Percentiles rank a stretch among this genome's conserved stretches.
phyloP scores from a whole-genome alignment of 2,329 filamentous ascomycete species.

The Arthrobotrys megalospora region DNA sequence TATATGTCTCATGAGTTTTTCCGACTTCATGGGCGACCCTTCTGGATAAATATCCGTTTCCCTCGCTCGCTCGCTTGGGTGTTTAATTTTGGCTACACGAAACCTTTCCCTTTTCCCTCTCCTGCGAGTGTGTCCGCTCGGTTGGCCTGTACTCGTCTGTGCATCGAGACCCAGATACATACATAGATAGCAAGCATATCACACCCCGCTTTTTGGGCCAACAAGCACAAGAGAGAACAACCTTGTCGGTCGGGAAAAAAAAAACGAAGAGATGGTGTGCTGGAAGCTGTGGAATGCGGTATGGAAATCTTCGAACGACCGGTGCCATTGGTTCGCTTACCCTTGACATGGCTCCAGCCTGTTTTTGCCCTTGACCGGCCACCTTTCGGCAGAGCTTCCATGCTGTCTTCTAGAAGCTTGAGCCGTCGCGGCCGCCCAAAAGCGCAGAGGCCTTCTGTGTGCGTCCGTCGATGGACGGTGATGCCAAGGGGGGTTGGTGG shows the following conservation, averaged over 20 bases:
- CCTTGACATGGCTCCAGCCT: conserved; percentile 46
- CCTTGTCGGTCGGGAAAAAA: conserved; percentile 45
- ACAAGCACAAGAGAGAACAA: conserved; percentile 5
- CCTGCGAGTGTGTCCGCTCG: conserved; percentile 39
- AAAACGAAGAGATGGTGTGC: conserved; percentile 52
- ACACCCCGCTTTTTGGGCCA: conserved; percentile 50
- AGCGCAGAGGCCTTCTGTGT: conserved; percentile 6
- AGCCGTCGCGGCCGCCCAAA: conserved; percentile 21
- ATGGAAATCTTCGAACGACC: conserved; percentile 53
- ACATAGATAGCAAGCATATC: conserved; percentile 14
- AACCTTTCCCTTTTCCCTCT: conserved; percentile 22
- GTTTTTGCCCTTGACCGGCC: conserved; percentile 48
- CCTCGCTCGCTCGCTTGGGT: conserved; percentile 61
- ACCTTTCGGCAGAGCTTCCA: conserved; percentile 51
- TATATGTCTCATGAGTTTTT: conserved; percentile 44
- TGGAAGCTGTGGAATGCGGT: conserved; percentile 60
- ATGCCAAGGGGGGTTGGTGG: conserved; percentile 11
- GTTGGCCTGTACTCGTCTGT: conserved; percentile 47
- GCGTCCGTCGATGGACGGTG: conserved; percentile 2
- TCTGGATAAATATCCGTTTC: conserved; percentile 61
- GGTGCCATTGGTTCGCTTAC: conserved; percentile 60
- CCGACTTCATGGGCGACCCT: conserved; percentile 29
- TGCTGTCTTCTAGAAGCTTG: conserved; percentile 58
- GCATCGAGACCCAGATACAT: conserved; percentile 28
- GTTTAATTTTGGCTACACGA: conserved; percentile 49